Evolutionary conservation across 192 early-diverging fungal species (phyloP), one percentile per base, ranked within the genome.

Genomic region (Coemansia sp.): DNA sequence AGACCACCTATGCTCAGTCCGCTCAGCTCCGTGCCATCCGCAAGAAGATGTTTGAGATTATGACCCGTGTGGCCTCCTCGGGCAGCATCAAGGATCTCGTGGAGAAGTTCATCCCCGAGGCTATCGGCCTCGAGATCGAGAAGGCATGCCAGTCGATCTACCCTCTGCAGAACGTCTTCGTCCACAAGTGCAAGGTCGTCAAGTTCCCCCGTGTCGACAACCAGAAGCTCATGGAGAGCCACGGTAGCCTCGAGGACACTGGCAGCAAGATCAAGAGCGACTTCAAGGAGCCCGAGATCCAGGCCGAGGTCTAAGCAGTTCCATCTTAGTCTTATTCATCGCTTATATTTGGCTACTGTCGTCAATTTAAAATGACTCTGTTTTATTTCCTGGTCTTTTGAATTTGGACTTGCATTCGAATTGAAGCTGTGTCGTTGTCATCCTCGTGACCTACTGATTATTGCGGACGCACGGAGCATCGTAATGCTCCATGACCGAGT

Each of bases 31-130:
- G 94, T 71, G 86, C 88, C 81, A 98, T 99, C 86, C 95, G 98
- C 87, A 97, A 98, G 91, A 98, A 98, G 94, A 99, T 99, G 95
- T 95, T 95, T 84, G 98, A 99, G 87, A 93, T 98, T 87, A 94
- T 98, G 87, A 88, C 82, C 70, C 85, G 86, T 64, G 93, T 96
- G 88, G 91, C 92, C 59, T 66, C 88, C 69, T 78, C 88, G 25
- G 92, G 92, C 87, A 94, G 96, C 84, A 89, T 99, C 83, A 94
- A 94, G 89, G 94, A 95, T 82, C 85, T 98, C 29, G 92, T 99
- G 79, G 84, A 88, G 77, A 98, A 98, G 93, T 91, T 99, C 80
- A 90, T 95, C 73, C 89, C 94, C 67, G 98, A 99, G 85, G 89
- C 92, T 55, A 99, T 99, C 75, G 98, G 96, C 87, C 93, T 88